A percentile compares a stretch with the other conserved stretches of the same genome.
phyloP scores from a whole-genome alignment of 2,329 filamentous ascomycete genomes.

The Acarospora socialis region DNA sequence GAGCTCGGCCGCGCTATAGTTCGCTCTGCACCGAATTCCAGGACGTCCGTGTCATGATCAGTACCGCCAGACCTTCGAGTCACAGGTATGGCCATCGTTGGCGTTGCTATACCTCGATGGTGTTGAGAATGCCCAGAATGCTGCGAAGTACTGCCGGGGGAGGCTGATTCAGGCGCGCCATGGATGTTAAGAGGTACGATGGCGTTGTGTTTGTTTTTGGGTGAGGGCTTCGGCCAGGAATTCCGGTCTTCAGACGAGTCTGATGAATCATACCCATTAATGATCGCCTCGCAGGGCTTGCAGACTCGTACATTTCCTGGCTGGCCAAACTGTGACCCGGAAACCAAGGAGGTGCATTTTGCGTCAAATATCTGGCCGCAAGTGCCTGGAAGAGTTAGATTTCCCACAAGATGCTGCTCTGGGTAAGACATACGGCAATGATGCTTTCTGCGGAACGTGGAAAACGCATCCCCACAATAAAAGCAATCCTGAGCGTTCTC shows the following conservation, averaged over 20 bases:
- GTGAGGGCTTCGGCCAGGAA: too few species aligned
- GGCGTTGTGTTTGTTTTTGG: too few species aligned
- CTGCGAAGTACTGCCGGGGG: too few species aligned
- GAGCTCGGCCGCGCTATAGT: constrained; percentile 77
- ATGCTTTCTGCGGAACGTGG: constrained; percentile 88
- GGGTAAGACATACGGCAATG: constrained; percentile 57
- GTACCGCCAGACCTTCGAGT: constrained; percentile 56
- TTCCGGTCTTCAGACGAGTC: constrained; percentile 62
- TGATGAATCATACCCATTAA: constrained; percentile 79
- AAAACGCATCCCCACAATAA: constrained; percentile 76
- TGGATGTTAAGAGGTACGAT: too few species aligned
- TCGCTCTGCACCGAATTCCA: constrained; percentile 78
- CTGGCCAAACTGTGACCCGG: constrained; percentile 77
- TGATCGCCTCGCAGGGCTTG: constrained; percentile 81
- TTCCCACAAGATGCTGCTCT: not conserved
- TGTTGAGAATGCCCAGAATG: constrained; percentile 10
- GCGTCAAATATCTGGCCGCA: constrained; percentile 99
- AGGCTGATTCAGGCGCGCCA: constrained; percentile 1
- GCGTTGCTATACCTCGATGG: constrained; percentile 26
- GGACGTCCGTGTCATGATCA: too few species aligned
- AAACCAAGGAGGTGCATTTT: constrained; percentile 85
- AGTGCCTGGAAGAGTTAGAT: constrained; percentile 33
- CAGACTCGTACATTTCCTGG: constrained; percentile 75
- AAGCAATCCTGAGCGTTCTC: constrained; percentile 98
- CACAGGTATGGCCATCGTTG: constrained; percentile 51